Base-by-base conservation (phyloP, 228 moss, liverwort and hornwort genomes). In the Sphagnum magellanicum region DNA sequence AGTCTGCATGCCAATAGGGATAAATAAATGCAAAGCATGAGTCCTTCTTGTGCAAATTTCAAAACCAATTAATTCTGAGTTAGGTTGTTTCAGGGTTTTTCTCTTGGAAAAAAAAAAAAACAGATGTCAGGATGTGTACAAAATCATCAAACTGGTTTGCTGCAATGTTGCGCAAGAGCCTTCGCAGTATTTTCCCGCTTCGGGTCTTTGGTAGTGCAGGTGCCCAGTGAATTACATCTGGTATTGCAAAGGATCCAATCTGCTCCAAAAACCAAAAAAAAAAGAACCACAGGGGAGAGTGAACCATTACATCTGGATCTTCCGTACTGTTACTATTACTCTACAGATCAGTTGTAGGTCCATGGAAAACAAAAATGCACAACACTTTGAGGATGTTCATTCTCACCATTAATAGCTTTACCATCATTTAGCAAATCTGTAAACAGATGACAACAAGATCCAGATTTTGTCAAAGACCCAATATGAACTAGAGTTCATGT, bases 161-260 rank as follows among this genome's bases (percentile, higher is more conserved):
- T 46, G 91, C 91, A 69, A 91, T 84, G 64, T 91, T 91, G 51
- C 88, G 83, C 57, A 91, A 73, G 67, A 91, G 74, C 5, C 88
- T 79, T 53, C 88, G 74, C 91, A 91, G 84, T 59, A 88, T 86
- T 68, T 91, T 91, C 10, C 91, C 91, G 74, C 91, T 91, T 49
- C 86, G 77, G 5, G 88, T 91, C 67, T 88, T 86, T 12, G 91
- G 91, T 8, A 91, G 79, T 58, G 74, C 84, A 63, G 78, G 69
- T n/a, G 88, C 83, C 86, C 84, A 91, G 50, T 86, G 91, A 63
- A 91, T 70, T 13, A 86, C 75, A 10, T 86, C 86, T 16, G 91
- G 88, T n/a, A 78, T 16, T 8, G 91, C 88, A 63, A 88, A 91
- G 49, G 88, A 74, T 74, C 91, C 91, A 74, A 91, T 91, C 91